Conservation (phyloP, 768 basidiomycete species). For the Tephrocybe rancida region DNA sequence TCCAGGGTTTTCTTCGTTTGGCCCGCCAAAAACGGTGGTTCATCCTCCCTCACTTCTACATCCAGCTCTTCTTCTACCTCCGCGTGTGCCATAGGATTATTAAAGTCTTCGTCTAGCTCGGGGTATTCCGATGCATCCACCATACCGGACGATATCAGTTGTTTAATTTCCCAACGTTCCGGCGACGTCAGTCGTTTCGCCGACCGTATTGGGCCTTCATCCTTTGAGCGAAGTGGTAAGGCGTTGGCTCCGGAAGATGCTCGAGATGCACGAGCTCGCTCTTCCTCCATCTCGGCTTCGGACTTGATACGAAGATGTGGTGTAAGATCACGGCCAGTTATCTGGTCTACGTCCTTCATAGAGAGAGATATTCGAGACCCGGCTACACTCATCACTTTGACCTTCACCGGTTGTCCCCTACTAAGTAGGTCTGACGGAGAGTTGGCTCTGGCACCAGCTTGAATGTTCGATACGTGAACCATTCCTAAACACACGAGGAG, state of each 20-base stretch:
- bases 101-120: conserved; percentile 86
- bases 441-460: conserved; percentile 81
- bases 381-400: conserved; percentile 95
- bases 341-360: conserved; percentile 98
- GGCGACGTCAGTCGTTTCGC: conserved; percentile 93
- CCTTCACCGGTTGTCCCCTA: conserved; percentile 85
- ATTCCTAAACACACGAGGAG: conserved; percentile 59
- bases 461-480: conserved; percentile 95
- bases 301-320: conserved; percentile 95
- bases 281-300: conserved; percentile 91
- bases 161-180: conserved; percentile 99
- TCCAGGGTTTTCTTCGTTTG: conserved; percentile 96
- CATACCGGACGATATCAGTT: conserved; percentile 94
- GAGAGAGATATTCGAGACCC: conserved; percentile 83
- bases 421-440: conserved; percentile 86
- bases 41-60: conserved; percentile 95
- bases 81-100: conserved; percentile 71
- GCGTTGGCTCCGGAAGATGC: conserved; percentile 86
- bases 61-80: conserved; percentile 97
- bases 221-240: conserved; percentile 66
- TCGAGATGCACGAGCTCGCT: conserved; percentile 60
- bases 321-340: conserved; percentile 85
- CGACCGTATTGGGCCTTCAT: conserved; percentile 63
- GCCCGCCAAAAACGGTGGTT: conserved; percentile 93
- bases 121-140: conserved; percentile 93